Conservation (phyloP, 805 yeast genomes). For the Deakozyma indianensis region DNA sequence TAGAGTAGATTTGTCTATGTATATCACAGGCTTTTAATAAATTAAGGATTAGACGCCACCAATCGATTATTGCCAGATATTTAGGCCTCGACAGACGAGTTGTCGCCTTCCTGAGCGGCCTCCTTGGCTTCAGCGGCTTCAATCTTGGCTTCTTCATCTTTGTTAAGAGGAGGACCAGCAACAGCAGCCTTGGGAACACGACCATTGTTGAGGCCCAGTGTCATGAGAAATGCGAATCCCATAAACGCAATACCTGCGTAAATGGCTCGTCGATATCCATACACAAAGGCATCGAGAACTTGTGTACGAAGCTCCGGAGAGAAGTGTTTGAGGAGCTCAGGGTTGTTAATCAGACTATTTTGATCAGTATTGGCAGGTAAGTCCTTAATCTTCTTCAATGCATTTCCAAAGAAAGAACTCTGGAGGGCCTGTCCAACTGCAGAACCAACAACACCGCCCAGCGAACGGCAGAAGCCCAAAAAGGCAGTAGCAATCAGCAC, state of each 20-base stretch:
- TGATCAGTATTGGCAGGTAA: not conserved
- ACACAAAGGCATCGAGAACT: slow-evolving; percentile 8
- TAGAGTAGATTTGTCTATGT: no score
- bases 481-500: slow-evolving; percentile 22
- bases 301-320: slow-evolving; percentile 2
- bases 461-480: slow-evolving; percentile 16
- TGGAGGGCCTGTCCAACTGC: slow-evolving; percentile 20
- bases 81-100: no score
- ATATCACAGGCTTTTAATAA: no score
- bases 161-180: no score
- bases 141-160: no score
- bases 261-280: slow-evolving; percentile 9
- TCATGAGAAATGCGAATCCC: slow-evolving; percentile 5
- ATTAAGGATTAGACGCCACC: no score
- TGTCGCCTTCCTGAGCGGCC: no score
- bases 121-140: no score
- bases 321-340: slow-evolving; percentile 7
- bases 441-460: slow-evolving; percentile 20
- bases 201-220: slow-evolving; percentile 9
- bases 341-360: slow-evolving; percentile 6
- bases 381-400: slow-evolving; percentile 10
- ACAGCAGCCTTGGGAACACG: no score
- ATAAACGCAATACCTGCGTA: slow-evolving; percentile 9
- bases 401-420: slow-evolving; percentile 24
- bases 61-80: no score